Conservation (phyloP, 306 rosid species). For the Lagenaria siceraria region DNA sequence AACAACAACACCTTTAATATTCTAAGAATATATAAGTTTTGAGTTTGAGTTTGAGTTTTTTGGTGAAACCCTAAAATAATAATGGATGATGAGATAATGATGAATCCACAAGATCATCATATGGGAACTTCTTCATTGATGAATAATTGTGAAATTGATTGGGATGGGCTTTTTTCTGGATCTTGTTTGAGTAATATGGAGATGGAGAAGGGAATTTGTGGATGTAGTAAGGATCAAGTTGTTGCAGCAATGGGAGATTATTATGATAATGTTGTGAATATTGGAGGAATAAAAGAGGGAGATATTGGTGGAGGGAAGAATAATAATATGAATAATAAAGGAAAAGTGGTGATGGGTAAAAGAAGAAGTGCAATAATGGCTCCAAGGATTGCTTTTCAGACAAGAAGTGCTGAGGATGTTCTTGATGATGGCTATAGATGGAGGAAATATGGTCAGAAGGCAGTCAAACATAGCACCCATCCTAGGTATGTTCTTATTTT, state of each 20-base stretch:
- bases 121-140: not conserved
- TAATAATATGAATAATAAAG: not conserved
- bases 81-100: not conserved
- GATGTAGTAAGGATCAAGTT: not conserved
- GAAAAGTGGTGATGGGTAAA: not conserved
- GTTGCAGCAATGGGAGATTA: not conserved
- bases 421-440: constrained; percentile 7
- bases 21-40: not conserved
- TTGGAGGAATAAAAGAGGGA: not conserved
- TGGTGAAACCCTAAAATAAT: not conserved
- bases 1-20: not conserved
- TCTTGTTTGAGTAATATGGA: not conserved
- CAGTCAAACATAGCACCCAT: not conserved
- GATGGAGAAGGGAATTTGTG: not conserved
- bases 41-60: not conserved
- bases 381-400: constrained; percentile 7
- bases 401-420: constrained; percentile 3
- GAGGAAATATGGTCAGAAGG: constrained; percentile 9
- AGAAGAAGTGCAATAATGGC: not conserved
- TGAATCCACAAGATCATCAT: not conserved
- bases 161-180: not conserved
- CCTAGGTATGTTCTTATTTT: not conserved
- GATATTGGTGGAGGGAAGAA: not conserved
- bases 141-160: not conserved
- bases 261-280: not conserved